phyloP scores from a whole-genome alignment of 768 basidiomycete species.

The Lactarius pseudohatsudake region DNA sequence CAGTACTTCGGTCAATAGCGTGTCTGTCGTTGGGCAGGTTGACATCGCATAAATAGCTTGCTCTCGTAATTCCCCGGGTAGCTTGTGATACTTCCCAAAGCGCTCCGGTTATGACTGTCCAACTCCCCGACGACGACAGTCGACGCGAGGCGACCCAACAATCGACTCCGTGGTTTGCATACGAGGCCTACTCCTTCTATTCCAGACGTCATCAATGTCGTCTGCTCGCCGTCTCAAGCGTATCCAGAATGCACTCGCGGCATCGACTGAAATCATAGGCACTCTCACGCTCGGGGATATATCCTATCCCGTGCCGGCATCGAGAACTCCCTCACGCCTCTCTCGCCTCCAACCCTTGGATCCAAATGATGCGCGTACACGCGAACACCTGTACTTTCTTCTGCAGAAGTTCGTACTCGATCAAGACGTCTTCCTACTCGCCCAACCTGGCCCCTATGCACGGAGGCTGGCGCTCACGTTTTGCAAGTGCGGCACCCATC shows the following conservation, averaged over 20 bases:
- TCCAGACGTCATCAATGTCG: background rate
- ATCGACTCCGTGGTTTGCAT: background rate
- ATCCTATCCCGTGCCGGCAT: constrained; percentile 51
- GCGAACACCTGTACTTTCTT: constrained; percentile 62
- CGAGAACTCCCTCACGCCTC: constrained; percentile 50
- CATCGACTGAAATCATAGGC: constrained; percentile 46
- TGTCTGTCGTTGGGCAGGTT: no score
- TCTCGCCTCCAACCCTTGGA: constrained; percentile 50
- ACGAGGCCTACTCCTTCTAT: background rate
- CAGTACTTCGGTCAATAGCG: no score
- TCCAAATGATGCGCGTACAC: constrained; percentile 49
- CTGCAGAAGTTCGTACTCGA: constrained; percentile 67
- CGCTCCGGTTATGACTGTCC: background rate
- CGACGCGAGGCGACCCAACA: background rate
- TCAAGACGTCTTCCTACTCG: constrained; percentile 65
- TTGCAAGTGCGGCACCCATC: constrained; percentile 45
- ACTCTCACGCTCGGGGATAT: constrained; percentile 58
- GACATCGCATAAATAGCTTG: background rate
- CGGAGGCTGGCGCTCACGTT: constrained; percentile 61
- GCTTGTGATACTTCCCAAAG: background rate
- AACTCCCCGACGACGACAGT: background rate
- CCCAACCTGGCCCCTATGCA: constrained; percentile 68
- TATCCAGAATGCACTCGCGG: constrained; percentile 46
- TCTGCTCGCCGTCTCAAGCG: constrained; percentile 47
- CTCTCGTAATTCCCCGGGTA: background rate